phyloP scores from a whole-genome alignment of 139 green algal species.

The Chlamydomonas eustigma region DNA sequence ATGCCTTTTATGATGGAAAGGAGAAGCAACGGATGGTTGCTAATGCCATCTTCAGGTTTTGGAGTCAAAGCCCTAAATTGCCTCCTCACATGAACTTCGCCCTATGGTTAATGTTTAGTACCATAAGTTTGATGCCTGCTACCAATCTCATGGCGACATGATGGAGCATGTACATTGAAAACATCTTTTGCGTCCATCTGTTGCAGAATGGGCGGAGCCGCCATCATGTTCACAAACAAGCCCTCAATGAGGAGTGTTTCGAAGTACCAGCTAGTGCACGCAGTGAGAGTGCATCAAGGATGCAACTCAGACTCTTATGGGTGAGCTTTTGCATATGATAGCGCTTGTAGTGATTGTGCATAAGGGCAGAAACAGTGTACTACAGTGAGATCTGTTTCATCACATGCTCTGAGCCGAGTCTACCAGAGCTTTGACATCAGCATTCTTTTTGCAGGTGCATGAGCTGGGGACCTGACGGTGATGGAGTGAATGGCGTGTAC shows the following conservation, averaged over 20 bases:
- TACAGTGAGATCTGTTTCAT: background rate
- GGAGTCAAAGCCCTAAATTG: no score
- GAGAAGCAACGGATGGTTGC: slow-evolving; percentile 53
- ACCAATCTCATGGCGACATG: no score
- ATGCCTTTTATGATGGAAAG: slow-evolving; percentile 40
- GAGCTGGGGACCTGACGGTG: slow-evolving; percentile 13
- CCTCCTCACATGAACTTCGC: no score
- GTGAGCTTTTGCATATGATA: slow-evolving; percentile 21
- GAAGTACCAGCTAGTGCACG: slow-evolving; percentile 53
- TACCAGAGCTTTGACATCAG: background rate
- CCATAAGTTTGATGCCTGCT: no score
- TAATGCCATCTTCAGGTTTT: slow-evolving; percentile 59
- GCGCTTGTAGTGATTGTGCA: no score
- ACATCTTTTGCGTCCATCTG: background rate
- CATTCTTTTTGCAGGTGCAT: slow-evolving; percentile 16
- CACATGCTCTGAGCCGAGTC: background rate
- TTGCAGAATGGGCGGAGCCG: slow-evolving; percentile 25
- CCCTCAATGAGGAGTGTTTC: background rate
- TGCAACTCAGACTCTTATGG: slow-evolving; percentile 30
- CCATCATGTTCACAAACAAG: slow-evolving; percentile 13
- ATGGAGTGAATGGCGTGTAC: slow-evolving; percentile 10
- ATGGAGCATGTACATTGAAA: no score
- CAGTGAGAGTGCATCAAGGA: slow-evolving; percentile 43
- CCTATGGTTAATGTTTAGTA: no score
- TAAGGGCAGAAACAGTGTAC: background rate